These are phyloP conservation scores for Mycena vitilis DNA, from an alignment of 768 basidiomycete species.

Conservation along the genomic window DNA sequence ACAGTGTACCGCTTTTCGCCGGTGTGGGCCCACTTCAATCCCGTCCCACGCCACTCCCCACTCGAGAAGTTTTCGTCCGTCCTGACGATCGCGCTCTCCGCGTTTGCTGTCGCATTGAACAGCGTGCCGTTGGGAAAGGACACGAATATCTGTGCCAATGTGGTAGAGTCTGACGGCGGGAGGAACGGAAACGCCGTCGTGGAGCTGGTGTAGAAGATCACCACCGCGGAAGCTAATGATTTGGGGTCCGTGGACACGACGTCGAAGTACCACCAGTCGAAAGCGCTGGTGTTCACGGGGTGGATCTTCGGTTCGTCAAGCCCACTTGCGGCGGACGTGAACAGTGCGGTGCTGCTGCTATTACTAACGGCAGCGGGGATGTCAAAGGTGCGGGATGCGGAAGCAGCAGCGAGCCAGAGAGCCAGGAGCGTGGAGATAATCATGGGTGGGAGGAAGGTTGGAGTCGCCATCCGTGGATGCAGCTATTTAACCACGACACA, in stretches of 20 bases:
- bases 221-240: conserved; percentile 30
- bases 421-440: neutral
- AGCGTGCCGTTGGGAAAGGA: conserved; percentile 28
- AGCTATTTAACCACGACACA: no score
- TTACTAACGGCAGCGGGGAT: conserved; percentile 4
- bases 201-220: conserved; percentile 31
- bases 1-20: conserved; percentile 23
- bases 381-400: neutral
- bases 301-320: conserved; percentile 33
- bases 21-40: conserved; percentile 25
- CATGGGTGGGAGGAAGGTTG: no score
- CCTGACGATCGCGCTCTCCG: conserved; percentile 21
- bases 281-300: conserved; percentile 29
- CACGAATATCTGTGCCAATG: conserved; percentile 19
- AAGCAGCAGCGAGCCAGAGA: neutral
- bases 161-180: conserved; percentile 9
- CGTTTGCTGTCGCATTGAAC: neutral
- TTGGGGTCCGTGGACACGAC: conserved; percentile 32
- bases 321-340: conserved; percentile 1
- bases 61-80: conserved; percentile 21
- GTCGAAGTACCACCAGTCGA: conserved; percentile 38
- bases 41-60: conserved; percentile 33
- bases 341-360: conserved; percentile 10
- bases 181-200: conserved; percentile 26
- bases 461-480: no score